Percentiles rank a stretch among this genome's conserved stretches.
Conservation (phyloP, 2,329 filamentous ascomycete genomes). For the Immersiporthe knoxdaviesiana region DNA sequence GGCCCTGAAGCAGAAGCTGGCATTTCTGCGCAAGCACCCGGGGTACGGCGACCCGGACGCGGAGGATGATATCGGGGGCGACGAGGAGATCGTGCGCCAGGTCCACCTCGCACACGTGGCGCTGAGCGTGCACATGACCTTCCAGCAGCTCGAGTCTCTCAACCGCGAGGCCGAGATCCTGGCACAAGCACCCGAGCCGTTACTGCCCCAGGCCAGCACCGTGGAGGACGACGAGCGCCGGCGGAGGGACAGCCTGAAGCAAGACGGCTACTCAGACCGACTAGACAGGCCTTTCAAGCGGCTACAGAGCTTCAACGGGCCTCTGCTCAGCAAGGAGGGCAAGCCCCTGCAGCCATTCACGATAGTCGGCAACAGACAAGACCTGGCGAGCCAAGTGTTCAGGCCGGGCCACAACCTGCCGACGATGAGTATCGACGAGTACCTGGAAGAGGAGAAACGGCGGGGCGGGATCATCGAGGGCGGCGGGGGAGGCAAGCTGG, state of each 20-base stretch:
- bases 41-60: slow-evolving; percentile 56
- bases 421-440: slow-evolving; percentile 98
- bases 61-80: slow-evolving; percentile 68
- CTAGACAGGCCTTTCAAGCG: slow-evolving; percentile 68
- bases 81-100: slow-evolving; percentile 82
- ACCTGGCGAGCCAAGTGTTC: slow-evolving; percentile 81
- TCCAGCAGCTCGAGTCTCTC: slow-evolving; percentile 85
- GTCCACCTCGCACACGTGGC: slow-evolving; percentile 77
- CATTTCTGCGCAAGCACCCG: slow-evolving; percentile 52
- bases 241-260: slow-evolving; percentile 35
- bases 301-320: slow-evolving; percentile 49
- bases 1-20: slow-evolving; percentile 79
- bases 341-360: slow-evolving; percentile 92
- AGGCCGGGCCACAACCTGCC: slow-evolving; percentile 88
- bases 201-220: slow-evolving; percentile 46
- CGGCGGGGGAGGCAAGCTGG: slow-evolving; percentile 75
- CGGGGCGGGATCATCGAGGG: slow-evolving; percentile 90
- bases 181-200: slow-evolving; percentile 67
- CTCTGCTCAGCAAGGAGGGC: slow-evolving; percentile 76
- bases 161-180: slow-evolving; percentile 85
- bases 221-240: slow-evolving; percentile 52
- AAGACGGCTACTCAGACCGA: slow-evolving; percentile 65
- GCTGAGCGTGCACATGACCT: slow-evolving; percentile 76
- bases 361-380: slow-evolving; percentile 74
- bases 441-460: slow-evolving; percentile 85